Evolutionary conservation across 176 grass and related monocot species (phyloP), one percentile per base, ranked within the genome.

Genomic region (Typha latifolia): DNA sequence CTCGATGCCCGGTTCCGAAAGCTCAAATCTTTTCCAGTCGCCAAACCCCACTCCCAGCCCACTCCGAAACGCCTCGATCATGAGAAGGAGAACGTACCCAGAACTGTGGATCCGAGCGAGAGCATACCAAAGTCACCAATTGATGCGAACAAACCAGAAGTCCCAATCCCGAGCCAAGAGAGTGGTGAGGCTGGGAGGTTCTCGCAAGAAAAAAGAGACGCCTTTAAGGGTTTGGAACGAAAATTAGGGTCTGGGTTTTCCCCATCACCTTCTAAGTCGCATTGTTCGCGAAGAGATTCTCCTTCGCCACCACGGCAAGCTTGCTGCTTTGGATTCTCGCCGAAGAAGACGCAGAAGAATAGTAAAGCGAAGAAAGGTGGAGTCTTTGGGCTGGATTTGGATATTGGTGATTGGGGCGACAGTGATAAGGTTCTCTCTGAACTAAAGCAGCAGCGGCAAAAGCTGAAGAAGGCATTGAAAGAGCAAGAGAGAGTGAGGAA

Each of bases 1-100:
- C 82, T 96, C 67, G 82, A 96, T 71, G 73, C 86, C 50, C 83
- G 94, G 11, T 99, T 90, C 83, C 78, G 81, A 67, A 93, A 92
- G 81, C 89, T 99, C 76, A 99, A 99, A 31, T 93, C 86, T 31
- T 80, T 93, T 43, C 94, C 83, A 10, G 37, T 43, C 37, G 37
- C 37, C 37, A 43, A 43, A 43, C 37, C 37, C 37, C 37, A 43
- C 37, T 10, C 37, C 37, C 5, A 43, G 37, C 8, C 37, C 37
- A 8, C 8, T 10, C 37, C 8, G 37, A 43, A 43, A 43, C 37
- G 9, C 37, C 37, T 43, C 0, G 61, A 9, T 12, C 32, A 3
- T 9, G 37, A 43, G 37, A 43, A 43, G 37, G 37, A 43, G 37
- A 43, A 43, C 37, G 37, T 10, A 43, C 9, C 37, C 6, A 43